These are phyloP conservation scores for Rhizopogon sp. DNA, from an alignment of 768 basidiomycete genomes.

Conservation along the genomic window DNA sequence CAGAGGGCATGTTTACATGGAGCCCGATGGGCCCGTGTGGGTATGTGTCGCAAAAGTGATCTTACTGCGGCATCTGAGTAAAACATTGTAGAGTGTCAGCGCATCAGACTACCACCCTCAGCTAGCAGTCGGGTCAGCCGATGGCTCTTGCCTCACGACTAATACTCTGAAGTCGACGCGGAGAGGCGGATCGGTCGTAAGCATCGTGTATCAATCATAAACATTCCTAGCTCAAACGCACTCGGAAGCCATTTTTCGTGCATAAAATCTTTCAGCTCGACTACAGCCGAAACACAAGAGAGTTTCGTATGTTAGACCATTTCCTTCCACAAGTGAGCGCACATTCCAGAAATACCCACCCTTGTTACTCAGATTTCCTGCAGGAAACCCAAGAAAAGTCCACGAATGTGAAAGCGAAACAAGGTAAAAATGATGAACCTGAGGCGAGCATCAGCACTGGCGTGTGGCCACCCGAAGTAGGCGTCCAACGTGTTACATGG, in stretches of 20 bases:
- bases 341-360: not conserved
- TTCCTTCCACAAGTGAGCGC: conserved; percentile 67
- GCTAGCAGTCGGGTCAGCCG: conserved; percentile 74
- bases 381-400: conserved; percentile 44
- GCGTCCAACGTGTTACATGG: conserved; percentile 78
- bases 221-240: not conserved
- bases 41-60: conserved; percentile 37
- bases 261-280: conserved; percentile 86
- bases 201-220: conserved; percentile 18
- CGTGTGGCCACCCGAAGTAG: conserved; percentile 77
- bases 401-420: conserved; percentile 30
- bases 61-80: not conserved
- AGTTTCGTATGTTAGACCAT: conserved; percentile 86
- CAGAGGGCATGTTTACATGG: conserved; percentile 63
- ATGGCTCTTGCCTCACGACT: conserved; percentile 76
- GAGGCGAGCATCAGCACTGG: conserved; percentile 40
- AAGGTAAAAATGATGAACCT: conserved; percentile 18
- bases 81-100: conserved; percentile 48
- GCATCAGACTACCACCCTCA: conserved; percentile 87
- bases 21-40: conserved; percentile 80
- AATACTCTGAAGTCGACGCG: conserved; percentile 65
- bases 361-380: not conserved
- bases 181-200: conserved; percentile 66
- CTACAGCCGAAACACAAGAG: conserved; percentile 67
- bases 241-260: conserved; percentile 63